Conservation (phyloP, 2,329 filamentous ascomycete genomes). For the Geosmithia flava region DNA sequence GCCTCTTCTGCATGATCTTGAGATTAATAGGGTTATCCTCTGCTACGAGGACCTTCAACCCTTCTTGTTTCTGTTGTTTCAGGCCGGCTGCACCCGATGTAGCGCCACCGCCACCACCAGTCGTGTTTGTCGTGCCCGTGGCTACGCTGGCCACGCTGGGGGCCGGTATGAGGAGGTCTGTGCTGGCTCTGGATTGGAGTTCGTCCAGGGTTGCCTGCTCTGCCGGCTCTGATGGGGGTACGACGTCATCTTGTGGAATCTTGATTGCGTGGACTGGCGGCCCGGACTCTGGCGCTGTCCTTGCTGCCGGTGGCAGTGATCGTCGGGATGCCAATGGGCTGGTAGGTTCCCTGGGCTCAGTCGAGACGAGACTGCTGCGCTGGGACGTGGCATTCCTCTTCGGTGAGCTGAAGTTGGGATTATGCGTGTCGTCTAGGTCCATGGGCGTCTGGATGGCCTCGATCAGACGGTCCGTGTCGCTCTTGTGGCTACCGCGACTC, state of each 20-base stretch:
- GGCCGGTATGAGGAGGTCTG: conserved; percentile 5
- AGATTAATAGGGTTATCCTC: conserved; percentile 86
- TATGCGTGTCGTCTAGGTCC: conserved; percentile 4
- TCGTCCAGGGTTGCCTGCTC: too few relatives aligned
- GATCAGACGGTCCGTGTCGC: conserved; percentile 59
- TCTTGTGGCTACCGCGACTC: conserved; percentile 31
- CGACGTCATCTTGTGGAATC: too few relatives aligned
- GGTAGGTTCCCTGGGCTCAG: too few relatives aligned
- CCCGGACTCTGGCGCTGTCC: too few relatives aligned
- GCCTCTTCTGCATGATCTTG: conserved; percentile 64
- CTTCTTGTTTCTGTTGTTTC: background rate
- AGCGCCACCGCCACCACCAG: background rate
- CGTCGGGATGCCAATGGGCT: too few relatives aligned
- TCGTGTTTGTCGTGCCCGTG: conserved; percentile 3
- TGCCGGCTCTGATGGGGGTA: too few relatives aligned
- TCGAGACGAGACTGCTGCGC: too few relatives aligned
- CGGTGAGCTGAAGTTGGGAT: background rate
- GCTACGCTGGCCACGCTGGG: conserved; percentile 10
- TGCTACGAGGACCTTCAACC: conserved; percentile 59
- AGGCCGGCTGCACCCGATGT: background rate
- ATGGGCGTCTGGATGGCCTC: conserved; percentile 56
- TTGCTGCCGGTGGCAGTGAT: too few relatives aligned
- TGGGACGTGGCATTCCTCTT: too few relatives aligned
- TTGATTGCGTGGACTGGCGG: too few relatives aligned
- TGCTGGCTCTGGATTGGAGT: conserved; percentile 3